Evolutionary conservation across 495 filamentous ascomycete species (phyloP).

Genomic region (Extremus antarcticus): DNA sequence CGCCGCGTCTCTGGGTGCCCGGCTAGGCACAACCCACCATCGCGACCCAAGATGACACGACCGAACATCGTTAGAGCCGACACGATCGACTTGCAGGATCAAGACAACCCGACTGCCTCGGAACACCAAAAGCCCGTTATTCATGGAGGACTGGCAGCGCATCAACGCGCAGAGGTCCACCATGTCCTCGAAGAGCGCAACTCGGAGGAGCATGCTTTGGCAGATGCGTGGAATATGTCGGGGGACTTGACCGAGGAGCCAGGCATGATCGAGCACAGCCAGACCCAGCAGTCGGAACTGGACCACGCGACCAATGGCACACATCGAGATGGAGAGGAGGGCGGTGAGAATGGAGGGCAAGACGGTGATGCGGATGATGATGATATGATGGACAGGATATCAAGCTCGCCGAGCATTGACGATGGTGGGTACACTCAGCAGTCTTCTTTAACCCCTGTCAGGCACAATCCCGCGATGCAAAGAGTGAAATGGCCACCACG

Average conservation of each 20-base stretch:
- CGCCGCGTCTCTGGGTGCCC: not conserved
- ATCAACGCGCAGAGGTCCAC: slow-evolving; percentile 73
- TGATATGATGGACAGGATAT: slow-evolving; percentile 93
- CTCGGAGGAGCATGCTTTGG: slow-evolving; percentile 48
- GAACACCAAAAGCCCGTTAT: slow-evolving; percentile 53
- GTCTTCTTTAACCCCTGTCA: slow-evolving; percentile 21
- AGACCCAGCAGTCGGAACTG: slow-evolving; percentile 6
- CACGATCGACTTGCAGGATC: slow-evolving; percentile 88
- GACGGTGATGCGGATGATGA: slow-evolving; percentile 75
- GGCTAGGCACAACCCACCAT: not conserved
- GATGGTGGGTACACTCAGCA: slow-evolving; percentile 66
- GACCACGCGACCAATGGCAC: slow-evolving; percentile 17
- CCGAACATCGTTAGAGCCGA: slow-evolving; percentile 79
- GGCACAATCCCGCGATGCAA: not conserved
- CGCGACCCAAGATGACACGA: slow-evolving; percentile 46
- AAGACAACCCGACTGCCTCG: slow-evolving; percentile 68
- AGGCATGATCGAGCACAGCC: slow-evolving; percentile 26
- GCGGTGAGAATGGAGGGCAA: slow-evolving; percentile 58
- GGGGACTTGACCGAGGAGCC: slow-evolving; percentile 38
- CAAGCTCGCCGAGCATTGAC: slow-evolving; percentile 94
- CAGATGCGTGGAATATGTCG: slow-evolving; percentile 39
- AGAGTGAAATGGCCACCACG: slow-evolving; percentile 21
- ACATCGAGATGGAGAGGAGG: slow-evolving; percentile 36
- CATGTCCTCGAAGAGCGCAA: slow-evolving; percentile 62
- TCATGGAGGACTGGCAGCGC: slow-evolving; percentile 57